Percentiles rank a stretch among this genome's conserved stretches.
These are phyloP conservation scores for Exophiala sp. DNA, from an alignment of 2,329 filamentous ascomycete species.

Conservation along the genomic window DNA sequence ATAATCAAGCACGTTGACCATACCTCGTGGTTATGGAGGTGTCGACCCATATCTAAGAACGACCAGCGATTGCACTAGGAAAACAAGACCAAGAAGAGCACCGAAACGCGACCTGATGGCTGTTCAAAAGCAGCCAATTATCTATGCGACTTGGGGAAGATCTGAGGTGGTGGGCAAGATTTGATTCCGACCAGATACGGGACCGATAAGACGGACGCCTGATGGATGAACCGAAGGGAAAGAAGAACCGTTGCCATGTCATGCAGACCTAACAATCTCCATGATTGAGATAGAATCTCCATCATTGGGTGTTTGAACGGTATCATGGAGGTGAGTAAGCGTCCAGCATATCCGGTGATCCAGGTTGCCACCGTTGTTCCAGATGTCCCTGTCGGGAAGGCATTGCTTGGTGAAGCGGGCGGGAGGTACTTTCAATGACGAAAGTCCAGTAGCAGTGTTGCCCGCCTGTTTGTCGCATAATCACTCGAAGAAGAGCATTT, in stretches of 20 bases:
- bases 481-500: background rate
- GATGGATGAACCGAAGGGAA: background rate
- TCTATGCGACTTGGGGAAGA: background rate
- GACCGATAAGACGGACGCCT: no score
- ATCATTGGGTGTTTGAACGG: constrained; percentile 6
- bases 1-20: no score
- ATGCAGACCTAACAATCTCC: background rate
- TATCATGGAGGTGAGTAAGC: constrained; percentile 19
- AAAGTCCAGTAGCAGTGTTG: background rate
- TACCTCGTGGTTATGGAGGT: no score
- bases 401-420: no score
- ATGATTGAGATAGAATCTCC: background rate
- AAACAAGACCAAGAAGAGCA: no score
- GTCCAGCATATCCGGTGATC: constrained; percentile 2
- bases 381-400: background rate
- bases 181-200: no score
- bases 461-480: background rate
- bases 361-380: background rate
- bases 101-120: no score
- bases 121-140: background rate
- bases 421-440: no score
- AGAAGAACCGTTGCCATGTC: background rate
- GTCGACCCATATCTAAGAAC: no score
- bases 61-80: no score
- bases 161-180: no score